Percentiles rank a stretch among this genome's conserved stretches.
Conservation (phyloP, 140 eudicot genomes). For the Bidens hawaiensis region DNA sequence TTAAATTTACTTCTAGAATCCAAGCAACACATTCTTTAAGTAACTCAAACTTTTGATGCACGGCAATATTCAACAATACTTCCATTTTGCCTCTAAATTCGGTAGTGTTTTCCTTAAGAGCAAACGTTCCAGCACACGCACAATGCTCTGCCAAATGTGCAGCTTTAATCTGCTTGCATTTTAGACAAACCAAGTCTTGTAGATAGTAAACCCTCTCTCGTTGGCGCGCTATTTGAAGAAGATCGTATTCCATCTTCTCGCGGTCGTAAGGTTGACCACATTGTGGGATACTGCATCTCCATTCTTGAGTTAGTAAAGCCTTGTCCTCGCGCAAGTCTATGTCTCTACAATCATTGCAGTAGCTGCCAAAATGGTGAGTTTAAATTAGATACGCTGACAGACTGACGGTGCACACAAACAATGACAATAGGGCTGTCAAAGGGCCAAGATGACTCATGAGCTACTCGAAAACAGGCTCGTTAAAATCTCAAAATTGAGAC, state of each 20-base stretch:
- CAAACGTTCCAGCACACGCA: constrained; percentile 78
- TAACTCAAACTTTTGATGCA: constrained; percentile 68
- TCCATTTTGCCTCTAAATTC: constrained; percentile 71
- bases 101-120: constrained; percentile 56
- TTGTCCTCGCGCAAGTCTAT: constrained; percentile 75
- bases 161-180: constrained; percentile 85
- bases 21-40: constrained; percentile 85
- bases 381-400: no score
- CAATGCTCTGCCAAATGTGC: constrained; percentile 86
- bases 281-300: constrained; percentile 83
- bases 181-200: constrained; percentile 84
- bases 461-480: no score
- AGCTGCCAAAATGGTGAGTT: constrained; percentile 52
- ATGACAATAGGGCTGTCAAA: no score
- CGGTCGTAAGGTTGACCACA: constrained; percentile 94
- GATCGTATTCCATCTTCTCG: constrained; percentile 88
- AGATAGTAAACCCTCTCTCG: constrained; percentile 89
- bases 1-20: constrained; percentile 49
- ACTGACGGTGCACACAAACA: no score
- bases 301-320: constrained; percentile 62
- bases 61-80: constrained; percentile 59
- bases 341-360: constrained; percentile 94
- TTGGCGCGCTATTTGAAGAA: constrained; percentile 82
- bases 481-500: no score
- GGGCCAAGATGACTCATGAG: no score